phyloP scores from a whole-genome alignment of 129 eudicot species.

The Glebionis coronaria region DNA sequence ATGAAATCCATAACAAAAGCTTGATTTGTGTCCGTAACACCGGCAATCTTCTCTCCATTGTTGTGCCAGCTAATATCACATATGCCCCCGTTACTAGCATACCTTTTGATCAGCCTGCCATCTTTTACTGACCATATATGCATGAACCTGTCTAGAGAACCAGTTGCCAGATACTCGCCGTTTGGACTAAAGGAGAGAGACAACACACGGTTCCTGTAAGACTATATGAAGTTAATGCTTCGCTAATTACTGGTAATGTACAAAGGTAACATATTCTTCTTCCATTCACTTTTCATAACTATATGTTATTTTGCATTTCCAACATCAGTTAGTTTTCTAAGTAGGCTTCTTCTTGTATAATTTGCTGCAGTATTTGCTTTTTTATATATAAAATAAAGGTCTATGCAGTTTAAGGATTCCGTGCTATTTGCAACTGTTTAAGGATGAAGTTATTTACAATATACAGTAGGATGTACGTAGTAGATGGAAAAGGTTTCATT shows the following conservation, averaged over 20 bases:
- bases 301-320: slow-evolving; percentile 15
- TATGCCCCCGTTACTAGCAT: slow-evolving; percentile 40
- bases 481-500: too few species aligned
- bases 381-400: not conserved
- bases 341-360: not conserved
- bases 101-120: slow-evolving; percentile 45
- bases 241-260: not conserved
- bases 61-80: slow-evolving; percentile 60
- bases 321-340: not conserved
- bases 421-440: too few species aligned
- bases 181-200: slow-evolving; percentile 58
- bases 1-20: slow-evolving; percentile 45
- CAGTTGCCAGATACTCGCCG: slow-evolving; percentile 61
- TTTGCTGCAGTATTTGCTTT: not conserved
- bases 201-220: slow-evolving; percentile 47
- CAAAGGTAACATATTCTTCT: not conserved
- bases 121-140: slow-evolving; percentile 56
- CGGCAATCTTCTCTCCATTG: slow-evolving; percentile 54
- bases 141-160: slow-evolving; percentile 42
- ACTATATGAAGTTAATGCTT: not conserved
- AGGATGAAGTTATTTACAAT: too few species aligned
- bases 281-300: not conserved
- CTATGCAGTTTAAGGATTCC: not conserved
- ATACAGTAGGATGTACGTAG: too few species aligned
- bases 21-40: slow-evolving; percentile 34